Conservation (phyloP, 495 filamentous ascomycete species). For the Hypoxylon fragiforme region DNA sequence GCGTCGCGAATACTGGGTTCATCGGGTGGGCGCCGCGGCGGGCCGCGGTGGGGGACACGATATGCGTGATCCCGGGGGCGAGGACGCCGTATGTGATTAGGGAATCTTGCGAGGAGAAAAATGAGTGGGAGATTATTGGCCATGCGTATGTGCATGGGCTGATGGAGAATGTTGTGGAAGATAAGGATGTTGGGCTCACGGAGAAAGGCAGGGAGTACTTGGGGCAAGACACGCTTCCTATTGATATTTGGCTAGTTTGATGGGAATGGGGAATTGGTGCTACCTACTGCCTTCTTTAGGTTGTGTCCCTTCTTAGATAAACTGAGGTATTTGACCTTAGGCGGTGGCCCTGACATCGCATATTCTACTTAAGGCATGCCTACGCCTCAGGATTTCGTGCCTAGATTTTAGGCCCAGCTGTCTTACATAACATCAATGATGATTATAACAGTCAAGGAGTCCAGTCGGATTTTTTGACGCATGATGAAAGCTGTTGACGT, state of each 20-base stretch:
- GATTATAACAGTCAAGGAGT: too few species aligned
- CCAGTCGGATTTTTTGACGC: too few species aligned
- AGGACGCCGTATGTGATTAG: background rate
- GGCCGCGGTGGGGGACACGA: background rate
- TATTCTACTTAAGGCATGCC: too few species aligned
- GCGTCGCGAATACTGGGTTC: background rate
- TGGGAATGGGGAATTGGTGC: too few species aligned
- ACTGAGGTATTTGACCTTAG: too few species aligned
- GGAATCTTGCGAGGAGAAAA: background rate
- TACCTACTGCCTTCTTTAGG: too few species aligned
- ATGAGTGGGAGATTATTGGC: background rate
- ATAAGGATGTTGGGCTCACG: background rate
- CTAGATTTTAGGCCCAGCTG: too few species aligned
- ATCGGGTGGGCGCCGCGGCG: background rate
- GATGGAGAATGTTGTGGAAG: background rate
- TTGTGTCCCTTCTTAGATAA: too few species aligned
- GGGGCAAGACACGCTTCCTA: background rate
- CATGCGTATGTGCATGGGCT: background rate
- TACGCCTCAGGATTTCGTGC: too few species aligned
- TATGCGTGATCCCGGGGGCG: background rate
- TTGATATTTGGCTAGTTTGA: background rate
- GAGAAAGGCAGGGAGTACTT: background rate
- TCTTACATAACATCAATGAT: too few species aligned
- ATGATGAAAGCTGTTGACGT: too few species aligned
- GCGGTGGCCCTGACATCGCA: too few species aligned